These are phyloP conservation scores for Globisporangium takayamanum DNA, from an alignment of 352 stramenopile genomes.

Conservation along the genomic window DNA sequence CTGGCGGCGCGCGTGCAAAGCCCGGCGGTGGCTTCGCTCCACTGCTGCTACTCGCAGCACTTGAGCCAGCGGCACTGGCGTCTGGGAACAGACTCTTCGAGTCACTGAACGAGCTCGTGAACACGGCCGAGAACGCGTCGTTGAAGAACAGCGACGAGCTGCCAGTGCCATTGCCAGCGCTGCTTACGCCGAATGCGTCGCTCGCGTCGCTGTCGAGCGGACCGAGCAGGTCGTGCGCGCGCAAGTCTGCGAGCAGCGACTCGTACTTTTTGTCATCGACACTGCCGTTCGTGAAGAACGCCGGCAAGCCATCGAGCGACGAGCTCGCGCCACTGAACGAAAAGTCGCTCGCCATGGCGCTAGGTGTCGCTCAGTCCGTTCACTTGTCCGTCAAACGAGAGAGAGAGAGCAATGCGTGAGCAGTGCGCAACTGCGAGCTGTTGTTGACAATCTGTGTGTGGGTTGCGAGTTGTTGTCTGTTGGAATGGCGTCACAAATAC, in stretches of 20 bases:
- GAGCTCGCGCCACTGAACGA: slow-evolving; percentile 25
- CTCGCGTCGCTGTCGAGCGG: slow-evolving; percentile 35
- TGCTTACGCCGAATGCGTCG: slow-evolving; percentile 11
- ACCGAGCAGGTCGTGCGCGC: slow-evolving; percentile 75
- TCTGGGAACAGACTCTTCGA: slow-evolving; percentile 12
- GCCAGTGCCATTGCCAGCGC: slow-evolving; percentile 14
- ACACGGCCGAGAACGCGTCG: slow-evolving; percentile 76
- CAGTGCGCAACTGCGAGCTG: no score
- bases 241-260: slow-evolving; percentile 75
- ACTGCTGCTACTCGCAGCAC: neutral
- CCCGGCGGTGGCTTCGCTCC: slow-evolving; percentile 37
- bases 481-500: no score
- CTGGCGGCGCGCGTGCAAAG: slow-evolving; percentile 46
- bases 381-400: no score
- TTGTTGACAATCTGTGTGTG: no score
- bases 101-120: slow-evolving; percentile 76
- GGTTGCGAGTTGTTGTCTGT: no score
- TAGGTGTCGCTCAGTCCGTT: no score
- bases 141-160: slow-evolving; percentile 81
- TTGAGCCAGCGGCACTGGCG: neutral
- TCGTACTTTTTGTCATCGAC: slow-evolving; percentile 87
- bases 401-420: no score
- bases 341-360: slow-evolving; percentile 32
- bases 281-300: slow-evolving; percentile 74
- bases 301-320: slow-evolving; percentile 43